A percentile compares a stretch with the other conserved stretches of the same genome.
Evolutionary conservation across 805 yeast species (phyloP).

Genomic region (Wickerhamomyces kurtzmanii): DNA sequence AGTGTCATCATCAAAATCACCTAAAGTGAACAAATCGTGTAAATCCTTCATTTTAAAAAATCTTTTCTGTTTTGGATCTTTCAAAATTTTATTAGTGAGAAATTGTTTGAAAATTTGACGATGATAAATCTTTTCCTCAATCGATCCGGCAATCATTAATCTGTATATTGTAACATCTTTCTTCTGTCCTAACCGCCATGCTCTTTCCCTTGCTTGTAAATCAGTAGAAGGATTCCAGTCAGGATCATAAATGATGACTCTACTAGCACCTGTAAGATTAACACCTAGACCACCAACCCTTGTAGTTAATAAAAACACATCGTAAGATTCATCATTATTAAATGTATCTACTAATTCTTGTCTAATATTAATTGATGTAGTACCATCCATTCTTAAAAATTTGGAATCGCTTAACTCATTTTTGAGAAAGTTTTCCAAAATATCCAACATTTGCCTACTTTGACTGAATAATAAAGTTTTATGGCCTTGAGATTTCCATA

Average conservation of each 20-base stretch:
- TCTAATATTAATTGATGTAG: conserved; percentile 69
- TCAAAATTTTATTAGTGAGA: conserved; percentile 83
- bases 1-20: conserved; percentile 52
- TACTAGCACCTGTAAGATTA: conserved; percentile 87
- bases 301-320: conserved; percentile 79
- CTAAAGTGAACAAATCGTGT: conserved; percentile 80
- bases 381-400: conserved; percentile 88
- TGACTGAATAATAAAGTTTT: conserved; percentile 84
- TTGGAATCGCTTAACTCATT: conserved; percentile 26
- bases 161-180: conserved; percentile 86
- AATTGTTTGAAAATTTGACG: conserved; percentile 95
- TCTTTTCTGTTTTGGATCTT: conserved; percentile 90
- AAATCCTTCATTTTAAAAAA: conserved; percentile 89
- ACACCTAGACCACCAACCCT: conserved; percentile 96
- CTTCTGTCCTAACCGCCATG: conserved; percentile 95
- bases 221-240: conserved; percentile 99
- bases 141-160: conserved; percentile 88
- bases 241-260: conserved; percentile 92
- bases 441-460: conserved; percentile 88
- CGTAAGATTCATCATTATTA: conserved; percentile 49
- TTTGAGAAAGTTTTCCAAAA: conserved; percentile 59
- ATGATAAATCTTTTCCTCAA: conserved; percentile 94
- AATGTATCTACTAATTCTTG: conserved; percentile 77
- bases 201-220: conserved; percentile 92
- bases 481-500: conserved; percentile 74